Percentiles rank a stretch among this genome's conserved stretches.
Evolutionary conservation across 2,329 filamentous ascomycete genomes (phyloP).

Genomic region (Sarocladium oryzae): DNA sequence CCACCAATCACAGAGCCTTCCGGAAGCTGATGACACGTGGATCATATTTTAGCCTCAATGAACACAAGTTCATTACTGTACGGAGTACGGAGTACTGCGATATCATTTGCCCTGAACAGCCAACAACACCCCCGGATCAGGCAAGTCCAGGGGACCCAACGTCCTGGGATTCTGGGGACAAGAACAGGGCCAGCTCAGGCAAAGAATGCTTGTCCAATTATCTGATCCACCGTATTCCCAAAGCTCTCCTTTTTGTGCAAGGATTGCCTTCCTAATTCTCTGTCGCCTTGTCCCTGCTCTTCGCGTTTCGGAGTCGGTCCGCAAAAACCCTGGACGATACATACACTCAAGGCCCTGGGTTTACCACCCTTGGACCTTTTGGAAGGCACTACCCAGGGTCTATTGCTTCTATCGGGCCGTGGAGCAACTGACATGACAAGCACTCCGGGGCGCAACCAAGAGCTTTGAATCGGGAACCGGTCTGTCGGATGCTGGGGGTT

Average conservation of each 20-base stretch:
- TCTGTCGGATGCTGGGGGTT: not conserved
- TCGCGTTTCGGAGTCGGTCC: not conserved
- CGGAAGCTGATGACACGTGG: slow-evolving; percentile 3
- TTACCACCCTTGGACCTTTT: not conserved
- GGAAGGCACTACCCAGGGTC: not conserved
- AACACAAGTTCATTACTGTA: not conserved
- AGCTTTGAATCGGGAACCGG: not conserved
- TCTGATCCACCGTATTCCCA: too few species aligned
- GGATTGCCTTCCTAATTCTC: too few species aligned
- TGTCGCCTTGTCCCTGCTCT: too few species aligned
- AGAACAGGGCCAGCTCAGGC: not conserved
- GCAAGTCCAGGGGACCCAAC: not conserved
- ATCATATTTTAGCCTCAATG: slow-evolving; percentile 4
- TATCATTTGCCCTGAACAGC: not conserved
- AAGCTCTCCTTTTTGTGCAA: too few species aligned
- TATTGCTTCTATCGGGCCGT: slow-evolving; percentile 6
- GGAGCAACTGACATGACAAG: too few species aligned
- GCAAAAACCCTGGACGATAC: not conserved
- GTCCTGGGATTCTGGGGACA: not conserved
- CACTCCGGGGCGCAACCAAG: too few species aligned
- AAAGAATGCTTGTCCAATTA: too few species aligned
- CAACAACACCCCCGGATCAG: not conserved
- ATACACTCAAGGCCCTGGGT: too few species aligned
- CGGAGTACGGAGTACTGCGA: too few species aligned
- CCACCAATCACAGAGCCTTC: slow-evolving; percentile 1